Conservation (phyloP, 148 eudicot genomes). For the Cornus florida region DNA sequence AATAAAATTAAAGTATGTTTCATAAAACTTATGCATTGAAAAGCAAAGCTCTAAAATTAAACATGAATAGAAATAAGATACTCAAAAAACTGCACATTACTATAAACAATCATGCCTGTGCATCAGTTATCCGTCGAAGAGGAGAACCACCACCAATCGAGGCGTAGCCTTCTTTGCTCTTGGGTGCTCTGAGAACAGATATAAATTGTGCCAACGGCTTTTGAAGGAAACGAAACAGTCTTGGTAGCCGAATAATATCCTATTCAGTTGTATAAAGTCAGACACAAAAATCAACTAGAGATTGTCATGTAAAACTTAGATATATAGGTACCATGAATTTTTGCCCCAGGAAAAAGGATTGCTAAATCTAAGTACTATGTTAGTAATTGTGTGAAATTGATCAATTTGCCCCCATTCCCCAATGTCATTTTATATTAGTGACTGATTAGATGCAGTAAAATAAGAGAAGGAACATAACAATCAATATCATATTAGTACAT, state of each 20-base stretch:
- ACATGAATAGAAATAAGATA: slow-evolving; percentile 1
- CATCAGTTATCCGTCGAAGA: slow-evolving; percentile 90
- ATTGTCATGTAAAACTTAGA: not conserved
- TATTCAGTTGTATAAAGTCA: slow-evolving; percentile 41
- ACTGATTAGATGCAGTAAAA: too few relatives aligned
- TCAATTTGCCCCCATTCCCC: too few relatives aligned
- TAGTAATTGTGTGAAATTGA: too few relatives aligned
- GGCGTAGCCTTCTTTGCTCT: slow-evolving; percentile 99
- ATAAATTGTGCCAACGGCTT: slow-evolving; percentile 93
- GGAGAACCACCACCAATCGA: slow-evolving; percentile 99
- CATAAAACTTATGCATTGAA: too few relatives aligned
- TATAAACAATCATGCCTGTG: slow-evolving; percentile 57
- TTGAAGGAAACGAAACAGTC: slow-evolving; percentile 90
- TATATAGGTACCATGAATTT: too few relatives aligned
- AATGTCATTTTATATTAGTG: too few relatives aligned
- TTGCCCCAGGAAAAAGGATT: too few relatives aligned
- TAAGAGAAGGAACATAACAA: too few relatives aligned
- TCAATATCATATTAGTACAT: too few relatives aligned
- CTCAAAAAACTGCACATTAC: not conserved
- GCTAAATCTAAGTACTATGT: too few relatives aligned
- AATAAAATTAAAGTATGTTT: too few relatives aligned
- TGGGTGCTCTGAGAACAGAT: slow-evolving; percentile 90
- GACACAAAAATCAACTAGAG: not conserved
- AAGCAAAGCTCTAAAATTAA: too few relatives aligned
- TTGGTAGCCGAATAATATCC: slow-evolving; percentile 97